These are phyloP conservation scores for Phytophthora syringae DNA, from an alignment of 352 stramenopile species.

Conservation along the genomic window DNA sequence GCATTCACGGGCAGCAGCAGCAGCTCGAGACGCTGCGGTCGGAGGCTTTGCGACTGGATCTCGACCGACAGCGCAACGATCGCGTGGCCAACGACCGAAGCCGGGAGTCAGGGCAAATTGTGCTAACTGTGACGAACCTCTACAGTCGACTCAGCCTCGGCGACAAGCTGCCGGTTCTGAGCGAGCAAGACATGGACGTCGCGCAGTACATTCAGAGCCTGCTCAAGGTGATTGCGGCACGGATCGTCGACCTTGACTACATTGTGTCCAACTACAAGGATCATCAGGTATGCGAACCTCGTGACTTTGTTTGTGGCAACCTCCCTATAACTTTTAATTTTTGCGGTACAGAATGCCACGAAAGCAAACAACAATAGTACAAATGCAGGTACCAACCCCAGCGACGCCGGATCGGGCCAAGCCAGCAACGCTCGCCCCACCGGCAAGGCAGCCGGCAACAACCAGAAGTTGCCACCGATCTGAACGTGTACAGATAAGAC, in stretches of 20 bases:
- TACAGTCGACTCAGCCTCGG: slow-evolving; percentile 87
- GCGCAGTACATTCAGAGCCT: slow-evolving; percentile 78
- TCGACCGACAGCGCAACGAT: slow-evolving; percentile 80
- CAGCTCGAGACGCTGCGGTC: slow-evolving; percentile 79
- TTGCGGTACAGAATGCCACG: slow-evolving; percentile 22
- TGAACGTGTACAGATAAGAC: slow-evolving; percentile 5
- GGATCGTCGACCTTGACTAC: slow-evolving; percentile 89
- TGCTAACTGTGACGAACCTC: slow-evolving; percentile 92
- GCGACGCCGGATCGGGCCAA: slow-evolving; percentile 7
- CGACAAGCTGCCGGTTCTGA: slow-evolving; percentile 74
- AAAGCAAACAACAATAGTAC: slow-evolving; percentile 28
- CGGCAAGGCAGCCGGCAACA: slow-evolving; percentile 20
- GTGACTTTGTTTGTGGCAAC: background rate
- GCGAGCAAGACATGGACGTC: slow-evolving; percentile 79
- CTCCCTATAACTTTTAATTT: background rate
- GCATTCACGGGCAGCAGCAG: slow-evolving; percentile 83
- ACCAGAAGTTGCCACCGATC: slow-evolving; percentile 29
- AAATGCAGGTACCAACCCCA: background rate
- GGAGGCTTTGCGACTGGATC: slow-evolving; percentile 81
- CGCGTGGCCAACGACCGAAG: slow-evolving; percentile 83
- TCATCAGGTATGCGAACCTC: slow-evolving; percentile 43
- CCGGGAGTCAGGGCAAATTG: slow-evolving; percentile 89
- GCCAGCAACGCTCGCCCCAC: background rate
- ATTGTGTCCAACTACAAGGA: slow-evolving; percentile 77
- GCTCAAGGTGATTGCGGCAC: slow-evolving; percentile 77